Conservation (phyloP, 805 yeast genomes). For the Clavispora asparagi region DNA sequence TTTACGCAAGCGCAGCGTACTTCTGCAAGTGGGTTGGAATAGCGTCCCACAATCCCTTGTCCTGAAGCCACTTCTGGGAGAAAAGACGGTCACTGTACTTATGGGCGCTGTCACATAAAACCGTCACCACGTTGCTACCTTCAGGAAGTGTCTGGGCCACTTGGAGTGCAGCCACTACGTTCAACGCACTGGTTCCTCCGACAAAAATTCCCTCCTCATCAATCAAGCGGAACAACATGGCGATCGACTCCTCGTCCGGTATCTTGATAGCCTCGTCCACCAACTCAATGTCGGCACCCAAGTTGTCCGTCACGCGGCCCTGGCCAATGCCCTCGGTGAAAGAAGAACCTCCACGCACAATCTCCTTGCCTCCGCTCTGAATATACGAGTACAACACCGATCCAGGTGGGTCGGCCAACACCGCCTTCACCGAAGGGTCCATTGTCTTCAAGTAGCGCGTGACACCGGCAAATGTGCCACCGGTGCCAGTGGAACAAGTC, state of each 20-base stretch:
- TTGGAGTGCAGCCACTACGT: constrained; percentile 82
- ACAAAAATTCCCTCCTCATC: constrained; percentile 88
- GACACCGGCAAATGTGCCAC: constrained; percentile 87
- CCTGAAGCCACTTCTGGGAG: constrained; percentile 69
- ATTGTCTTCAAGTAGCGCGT: constrained; percentile 72
- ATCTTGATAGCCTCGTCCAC: constrained; percentile 79
- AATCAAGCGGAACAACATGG: constrained; percentile 75
- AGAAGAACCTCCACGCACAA: constrained; percentile 74
- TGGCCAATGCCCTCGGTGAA: constrained; percentile 97
- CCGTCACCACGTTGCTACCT: constrained; percentile 75
- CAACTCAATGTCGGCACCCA: constrained; percentile 63
- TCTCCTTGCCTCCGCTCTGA: constrained; percentile 59
- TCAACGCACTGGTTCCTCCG: constrained; percentile 88
- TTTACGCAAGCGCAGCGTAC: constrained; percentile 46
- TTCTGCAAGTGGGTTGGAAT: constrained; percentile 68
- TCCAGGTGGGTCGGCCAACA: constrained; percentile 93
- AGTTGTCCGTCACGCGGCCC: constrained; percentile 83
- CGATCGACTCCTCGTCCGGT: constrained; percentile 75
- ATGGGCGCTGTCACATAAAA: constrained; percentile 88
- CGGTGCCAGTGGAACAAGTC: constrained; percentile 90
- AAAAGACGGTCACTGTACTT: constrained; percentile 81
- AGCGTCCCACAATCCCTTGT: constrained; percentile 57
- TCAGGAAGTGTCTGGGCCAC: constrained; percentile 76
- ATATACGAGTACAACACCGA: constrained; percentile 77
- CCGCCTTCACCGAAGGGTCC: constrained; percentile 54